These are phyloP conservation scores for Salvia sclarea DNA, from an alignment of 305 asterid genomes.

Conservation along the genomic window DNA sequence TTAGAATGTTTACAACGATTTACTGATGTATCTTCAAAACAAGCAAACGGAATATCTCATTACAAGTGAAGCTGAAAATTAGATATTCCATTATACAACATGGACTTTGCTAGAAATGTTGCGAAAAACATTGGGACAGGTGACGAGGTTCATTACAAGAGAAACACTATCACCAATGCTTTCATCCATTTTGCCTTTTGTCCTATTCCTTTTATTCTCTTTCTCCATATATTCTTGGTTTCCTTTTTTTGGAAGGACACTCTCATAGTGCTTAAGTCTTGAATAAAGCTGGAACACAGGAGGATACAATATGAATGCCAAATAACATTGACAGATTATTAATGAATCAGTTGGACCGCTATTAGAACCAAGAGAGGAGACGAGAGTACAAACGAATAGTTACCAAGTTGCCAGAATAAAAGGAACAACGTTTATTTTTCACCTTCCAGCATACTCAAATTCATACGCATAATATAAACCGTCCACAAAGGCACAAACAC, in stretches of 20 bases:
- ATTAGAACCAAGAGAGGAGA: neutral
- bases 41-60: conserved; percentile 29
- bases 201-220: neutral
- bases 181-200: conserved; percentile 8
- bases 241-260: neutral
- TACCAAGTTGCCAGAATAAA: conserved; percentile 13
- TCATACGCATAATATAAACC: conserved; percentile 14
- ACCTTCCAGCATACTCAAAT: conserved; percentile 1
- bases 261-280: conserved; percentile 16
- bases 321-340: conserved; percentile 17
- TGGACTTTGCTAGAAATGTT: conserved; percentile 27
- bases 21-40: conserved; percentile 28
- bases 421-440: neutral
- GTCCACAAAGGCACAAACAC: conserved; percentile 22
- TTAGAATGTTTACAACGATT: conserved; percentile 5
- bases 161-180: conserved; percentile 20
- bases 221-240: neutral
- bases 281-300: conserved; percentile 19
- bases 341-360: conserved; percentile 18
- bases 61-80: conserved; percentile 34
- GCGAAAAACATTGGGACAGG: conserved; percentile 21
- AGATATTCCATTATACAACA: conserved; percentile 22
- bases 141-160: conserved; percentile 28
- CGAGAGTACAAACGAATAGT: neutral
- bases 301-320: conserved; percentile 23